phyloP scores from a whole-genome alignment of 129 eudicot genomes.

The Artemisia tridentata region DNA sequence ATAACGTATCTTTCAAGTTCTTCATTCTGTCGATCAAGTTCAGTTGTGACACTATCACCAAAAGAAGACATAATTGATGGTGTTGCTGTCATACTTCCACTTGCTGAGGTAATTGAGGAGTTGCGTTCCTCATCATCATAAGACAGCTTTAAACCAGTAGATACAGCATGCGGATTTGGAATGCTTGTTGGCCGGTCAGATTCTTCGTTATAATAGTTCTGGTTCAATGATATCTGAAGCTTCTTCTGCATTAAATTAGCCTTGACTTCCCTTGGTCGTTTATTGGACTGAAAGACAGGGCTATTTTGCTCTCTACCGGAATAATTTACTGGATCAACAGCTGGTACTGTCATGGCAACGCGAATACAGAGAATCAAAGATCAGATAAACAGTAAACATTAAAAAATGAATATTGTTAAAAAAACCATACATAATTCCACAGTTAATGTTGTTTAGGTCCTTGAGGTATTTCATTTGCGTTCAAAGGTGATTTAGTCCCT shows the following conservation, averaged over 20 bases:
- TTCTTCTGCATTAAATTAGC: constrained; percentile 67
- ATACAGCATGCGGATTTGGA: constrained; percentile 69
- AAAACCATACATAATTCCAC: background rate
- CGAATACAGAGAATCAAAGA: constrained; percentile 17
- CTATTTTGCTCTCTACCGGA: constrained; percentile 54
- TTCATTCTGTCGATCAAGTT: constrained; percentile 78
- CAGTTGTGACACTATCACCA: constrained; percentile 62
- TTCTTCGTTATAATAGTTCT: constrained; percentile 57
- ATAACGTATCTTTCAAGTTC: constrained; percentile 73
- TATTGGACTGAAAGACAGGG: constrained; percentile 51
- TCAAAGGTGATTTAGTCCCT: too few species aligned
- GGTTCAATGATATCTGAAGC: constrained; percentile 69
- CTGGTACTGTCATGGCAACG: constrained; percentile 48
- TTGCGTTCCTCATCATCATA: constrained; percentile 92
- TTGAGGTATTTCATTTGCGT: too few species aligned
- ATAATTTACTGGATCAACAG: constrained; percentile 66
- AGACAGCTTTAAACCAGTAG: constrained; percentile 84
- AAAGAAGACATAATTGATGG: constrained; percentile 64
- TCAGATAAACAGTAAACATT: background rate
- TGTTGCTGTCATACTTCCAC: constrained; percentile 82
- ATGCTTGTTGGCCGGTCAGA: constrained; percentile 52
- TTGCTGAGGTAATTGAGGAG: constrained; percentile 88
- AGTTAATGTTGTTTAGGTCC: too few species aligned
- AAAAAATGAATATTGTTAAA: background rate
- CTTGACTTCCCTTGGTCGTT: constrained; percentile 61